Evolutionary conservation across 805 yeast genomes (phyloP).

Genomic region (Saturnispora sekii): DNA sequence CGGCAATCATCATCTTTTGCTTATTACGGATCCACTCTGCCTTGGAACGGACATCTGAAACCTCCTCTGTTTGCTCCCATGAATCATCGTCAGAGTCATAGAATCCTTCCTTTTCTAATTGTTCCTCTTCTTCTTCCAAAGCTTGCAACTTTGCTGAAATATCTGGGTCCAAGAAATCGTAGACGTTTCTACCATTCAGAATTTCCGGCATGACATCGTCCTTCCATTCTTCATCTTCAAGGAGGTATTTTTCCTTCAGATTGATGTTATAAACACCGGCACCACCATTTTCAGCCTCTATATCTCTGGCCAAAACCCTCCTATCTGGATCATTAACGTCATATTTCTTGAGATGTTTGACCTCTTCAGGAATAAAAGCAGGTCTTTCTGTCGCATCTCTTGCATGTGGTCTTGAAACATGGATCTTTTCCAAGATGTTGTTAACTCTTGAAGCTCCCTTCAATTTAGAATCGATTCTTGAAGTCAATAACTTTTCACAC

Average conservation of each 20-base stretch:
- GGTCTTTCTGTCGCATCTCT: slow-evolving; percentile 81
- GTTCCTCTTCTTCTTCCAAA: slow-evolving; percentile 94
- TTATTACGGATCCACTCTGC: slow-evolving; percentile 94
- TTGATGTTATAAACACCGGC: slow-evolving; percentile 97
- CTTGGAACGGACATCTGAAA: slow-evolving; percentile 65
- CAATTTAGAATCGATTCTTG: slow-evolving; percentile 93
- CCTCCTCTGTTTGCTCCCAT: slow-evolving; percentile 50
- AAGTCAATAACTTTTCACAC: slow-evolving; percentile 90
- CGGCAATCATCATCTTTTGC: slow-evolving; percentile 87
- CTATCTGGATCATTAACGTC: slow-evolving; percentile 76
- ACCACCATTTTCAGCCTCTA: slow-evolving; percentile 94
- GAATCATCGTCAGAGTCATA: slow-evolving; percentile 76
- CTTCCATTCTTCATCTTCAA: slow-evolving; percentile 97
- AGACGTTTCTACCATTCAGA: slow-evolving; percentile 90
- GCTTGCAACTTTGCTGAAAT: slow-evolving; percentile 90
- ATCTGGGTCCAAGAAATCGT: slow-evolving; percentile 95
- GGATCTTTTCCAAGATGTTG: slow-evolving; percentile 88
- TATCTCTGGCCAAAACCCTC: slow-evolving; percentile 72
- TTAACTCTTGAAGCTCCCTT: slow-evolving; percentile 85
- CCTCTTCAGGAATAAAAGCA: slow-evolving; percentile 76
- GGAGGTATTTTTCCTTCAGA: slow-evolving; percentile 80
- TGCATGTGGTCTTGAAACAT: slow-evolving; percentile 81
- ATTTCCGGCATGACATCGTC: slow-evolving; percentile 95
- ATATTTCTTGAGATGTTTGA: slow-evolving; percentile 49
- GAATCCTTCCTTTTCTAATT: slow-evolving; percentile 88